Evolutionary conservation across 2,329 filamentous ascomycete species (phyloP), one percentile per base, ranked within the genome.

Genomic region (Diaporthe destruens): DNA sequence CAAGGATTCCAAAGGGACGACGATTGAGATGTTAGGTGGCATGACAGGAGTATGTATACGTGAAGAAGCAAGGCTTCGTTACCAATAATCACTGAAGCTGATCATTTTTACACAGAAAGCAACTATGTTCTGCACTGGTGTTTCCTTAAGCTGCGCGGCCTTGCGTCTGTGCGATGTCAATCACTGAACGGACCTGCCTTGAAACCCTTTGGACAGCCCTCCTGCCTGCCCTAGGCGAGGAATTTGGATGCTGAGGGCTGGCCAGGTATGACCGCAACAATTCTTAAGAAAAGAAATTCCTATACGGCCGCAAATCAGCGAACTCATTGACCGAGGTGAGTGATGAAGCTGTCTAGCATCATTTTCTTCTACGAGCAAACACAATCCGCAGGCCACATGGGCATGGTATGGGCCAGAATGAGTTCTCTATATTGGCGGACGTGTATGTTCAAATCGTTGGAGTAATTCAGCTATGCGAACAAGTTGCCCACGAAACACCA

Each of bases 1-100:
- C 84, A 84, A 67, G 84, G 84, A 1, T 82, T 84, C 34, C 83
- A 85, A 72, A 80, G 79, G 73, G 86, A 87, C n/a, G 83, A 87
- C 29, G 82, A 86, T 65, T 85, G 77, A 77, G 56, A 16, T 47
- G 44, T 29, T 49, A 53, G 34, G 34, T 59, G 49, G 55, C 32
- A 54, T 16, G n/a, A 66, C n/a, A 14, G 47, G 61, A 56, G 69
- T 53, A 39, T 67, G 68, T 42, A 44, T 29, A 51, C 47, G 5
- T n/a, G 25, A 39, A 51, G 42, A 69, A 25, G 67, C 32, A n/a
- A 11, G 12, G 23, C 8, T 39, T 25, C n/a, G n/a, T 54, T 53
- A 55, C 68, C 54, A 36, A 70, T 47, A 70, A 49, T 39, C 39
- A 53, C 55, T 14, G 54, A 53, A 53, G 68, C 44, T 66, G 44